Evolutionary conservation across 2,329 filamentous ascomycete genomes (phyloP).

Genomic region (Botrytis cinerea): DNA sequence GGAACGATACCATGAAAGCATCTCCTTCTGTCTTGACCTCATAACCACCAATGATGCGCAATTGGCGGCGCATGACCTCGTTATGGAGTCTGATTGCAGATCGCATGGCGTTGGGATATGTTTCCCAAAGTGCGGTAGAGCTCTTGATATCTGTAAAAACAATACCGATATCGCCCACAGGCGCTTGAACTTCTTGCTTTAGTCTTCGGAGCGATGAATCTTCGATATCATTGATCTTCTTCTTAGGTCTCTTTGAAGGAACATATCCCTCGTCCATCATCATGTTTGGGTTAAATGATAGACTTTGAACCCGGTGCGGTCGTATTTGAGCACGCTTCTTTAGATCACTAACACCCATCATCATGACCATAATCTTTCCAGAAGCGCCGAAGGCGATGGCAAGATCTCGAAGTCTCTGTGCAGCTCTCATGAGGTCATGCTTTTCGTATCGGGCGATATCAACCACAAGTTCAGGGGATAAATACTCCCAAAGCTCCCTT

Average conservation of each 20-base stretch:
- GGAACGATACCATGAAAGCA: slow-evolving; percentile 98
- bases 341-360: slow-evolving; percentile 88
- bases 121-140: slow-evolving; percentile 94
- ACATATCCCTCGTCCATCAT: slow-evolving; percentile 71
- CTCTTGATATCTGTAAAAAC: slow-evolving; percentile 99
- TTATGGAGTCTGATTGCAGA: slow-evolving; percentile 98
- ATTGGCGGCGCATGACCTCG: slow-evolving; percentile 89
- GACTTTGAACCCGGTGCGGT: slow-evolving; percentile 74
- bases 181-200: slow-evolving; percentile 87
- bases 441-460: slow-evolving; percentile 88
- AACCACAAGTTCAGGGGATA: slow-evolving; percentile 85
- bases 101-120: slow-evolving; percentile 91
- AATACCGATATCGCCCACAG: slow-evolving; percentile 85
- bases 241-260: slow-evolving; percentile 65
- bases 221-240: slow-evolving; percentile 61
- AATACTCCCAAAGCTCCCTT: slow-evolving; percentile 91
- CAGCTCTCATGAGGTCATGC: slow-evolving; percentile 87
- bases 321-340: slow-evolving; percentile 78
- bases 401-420: slow-evolving; percentile 90
- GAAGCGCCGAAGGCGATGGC: slow-evolving; percentile 94
- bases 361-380: slow-evolving; percentile 98
- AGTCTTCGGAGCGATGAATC: slow-evolving; percentile 87
- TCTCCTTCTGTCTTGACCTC: slow-evolving; percentile 99
- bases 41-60: slow-evolving; percentile 92
- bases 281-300: slow-evolving; percentile 74